phyloP scores from a whole-genome alignment of 1,284 basidiomycete genomes.

The Phellopilus nigrolimitatus region DNA sequence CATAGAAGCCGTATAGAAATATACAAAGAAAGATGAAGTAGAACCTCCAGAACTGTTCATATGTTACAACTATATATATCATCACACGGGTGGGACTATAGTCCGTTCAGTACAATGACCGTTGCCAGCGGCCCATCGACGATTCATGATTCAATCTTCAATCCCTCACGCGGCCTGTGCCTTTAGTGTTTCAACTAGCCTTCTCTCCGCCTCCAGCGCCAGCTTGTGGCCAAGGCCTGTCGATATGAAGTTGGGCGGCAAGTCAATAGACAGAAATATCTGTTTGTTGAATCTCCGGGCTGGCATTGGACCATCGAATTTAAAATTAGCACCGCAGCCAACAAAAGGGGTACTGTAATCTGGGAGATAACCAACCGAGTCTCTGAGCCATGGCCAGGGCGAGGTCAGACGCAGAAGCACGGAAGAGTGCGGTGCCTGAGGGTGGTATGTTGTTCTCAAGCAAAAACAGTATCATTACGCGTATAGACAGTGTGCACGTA shows the following conservation, averaged over 20 bases:
- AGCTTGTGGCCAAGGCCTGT: constrained; percentile 44
- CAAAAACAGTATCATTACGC: constrained; percentile 21
- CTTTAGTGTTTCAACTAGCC: constrained; percentile 45
- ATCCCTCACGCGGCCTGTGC: constrained; percentile 33
- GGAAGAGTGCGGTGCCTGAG: constrained; percentile 63
- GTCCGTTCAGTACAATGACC: too few relatives aligned
- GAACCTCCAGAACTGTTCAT: too few relatives aligned
- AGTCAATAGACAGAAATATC: constrained; percentile 67
- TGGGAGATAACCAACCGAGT: constrained; percentile 51
- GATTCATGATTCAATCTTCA: too few relatives aligned
- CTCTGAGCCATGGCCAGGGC: constrained; percentile 73
- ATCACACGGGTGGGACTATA: too few relatives aligned
- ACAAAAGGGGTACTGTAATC: constrained; percentile 1
- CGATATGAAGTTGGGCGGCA: constrained; percentile 41
- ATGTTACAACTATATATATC: too few relatives aligned
- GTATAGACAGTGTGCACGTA: constrained; percentile 17
- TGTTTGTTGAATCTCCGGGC: constrained; percentile 60
- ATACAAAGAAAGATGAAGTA: too few relatives aligned
- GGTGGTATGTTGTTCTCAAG: constrained; percentile 37
- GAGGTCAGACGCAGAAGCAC: constrained; percentile 57
- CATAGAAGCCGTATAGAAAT: not conserved
- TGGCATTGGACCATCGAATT: constrained; percentile 26
- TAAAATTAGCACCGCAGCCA: not conserved
- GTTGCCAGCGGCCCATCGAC: too few relatives aligned
- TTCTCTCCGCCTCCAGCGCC: constrained; percentile 52